Evolutionary conservation across 2,329 filamentous ascomycete genomes (phyloP).

Genomic region (Calonectria pseudoreteaudii): DNA sequence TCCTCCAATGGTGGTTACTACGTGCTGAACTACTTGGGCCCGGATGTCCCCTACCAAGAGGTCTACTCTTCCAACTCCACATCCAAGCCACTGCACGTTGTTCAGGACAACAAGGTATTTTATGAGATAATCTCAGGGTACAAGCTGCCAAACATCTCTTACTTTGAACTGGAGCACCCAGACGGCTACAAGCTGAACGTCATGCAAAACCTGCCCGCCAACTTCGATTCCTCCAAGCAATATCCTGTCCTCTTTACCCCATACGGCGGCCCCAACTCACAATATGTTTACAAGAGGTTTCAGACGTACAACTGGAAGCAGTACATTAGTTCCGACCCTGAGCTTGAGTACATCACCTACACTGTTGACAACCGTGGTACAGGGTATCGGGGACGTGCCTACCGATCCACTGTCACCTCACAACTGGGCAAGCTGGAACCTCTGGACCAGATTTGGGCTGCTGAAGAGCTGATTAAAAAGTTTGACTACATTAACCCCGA

Average conservation of each 20-base stretch:
- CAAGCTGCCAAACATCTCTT: slow-evolving; percentile 73
- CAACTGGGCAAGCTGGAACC: slow-evolving; percentile 74
- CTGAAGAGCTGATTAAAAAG: slow-evolving; percentile 62
- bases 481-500: slow-evolving; percentile 67
- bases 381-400: slow-evolving; percentile 71
- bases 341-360: slow-evolving; percentile 75
- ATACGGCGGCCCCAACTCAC: slow-evolving; percentile 75
- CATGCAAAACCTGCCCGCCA: slow-evolving; percentile 73
- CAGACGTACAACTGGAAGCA: slow-evolving; percentile 67
- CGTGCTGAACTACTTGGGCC: slow-evolving; percentile 73
- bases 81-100: slow-evolving; percentile 63
- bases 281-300: slow-evolving; percentile 70
- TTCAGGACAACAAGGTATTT: slow-evolving; percentile 71
- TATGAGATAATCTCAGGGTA: slow-evolving; percentile 68
- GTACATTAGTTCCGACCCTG: slow-evolving; percentile 75
- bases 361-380: slow-evolving; percentile 78
- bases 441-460: slow-evolving; percentile 76
- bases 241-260: slow-evolving; percentile 76
- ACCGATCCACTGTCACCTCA: slow-evolving; percentile 67
- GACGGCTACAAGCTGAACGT: slow-evolving; percentile 73
- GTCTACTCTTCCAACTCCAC: slow-evolving; percentile 70
- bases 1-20: slow-evolving; percentile 73
- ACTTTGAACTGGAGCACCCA: slow-evolving; percentile 71
- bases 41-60: slow-evolving; percentile 77
- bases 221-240: slow-evolving; percentile 71